These are phyloP conservation scores for Prunus kanzakura DNA, from an alignment of 306 rosid species.

Conservation along the genomic window DNA sequence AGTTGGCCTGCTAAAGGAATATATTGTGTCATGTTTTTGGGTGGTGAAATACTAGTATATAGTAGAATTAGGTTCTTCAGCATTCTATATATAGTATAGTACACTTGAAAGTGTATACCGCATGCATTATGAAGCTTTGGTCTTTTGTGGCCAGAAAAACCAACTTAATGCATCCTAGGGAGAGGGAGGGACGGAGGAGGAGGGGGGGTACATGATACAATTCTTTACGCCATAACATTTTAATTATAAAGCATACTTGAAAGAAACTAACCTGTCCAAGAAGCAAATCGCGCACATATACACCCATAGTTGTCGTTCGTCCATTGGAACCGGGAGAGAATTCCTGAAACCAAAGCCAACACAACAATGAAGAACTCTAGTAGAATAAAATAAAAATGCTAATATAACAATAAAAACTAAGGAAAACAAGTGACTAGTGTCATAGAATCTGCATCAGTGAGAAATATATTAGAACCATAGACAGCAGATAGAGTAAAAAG, in stretches of 20 bases:
- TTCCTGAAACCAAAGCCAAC: slow-evolving; percentile 52
- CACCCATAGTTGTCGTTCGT: slow-evolving; percentile 93
- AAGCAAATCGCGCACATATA: slow-evolving; percentile 87
- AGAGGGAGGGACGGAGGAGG: background rate
- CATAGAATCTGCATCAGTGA: background rate
- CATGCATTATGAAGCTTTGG: background rate
- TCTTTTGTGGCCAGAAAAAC: background rate
- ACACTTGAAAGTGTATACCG: background rate
- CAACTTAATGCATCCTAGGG: background rate
- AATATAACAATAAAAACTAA: slow-evolving; percentile 10
- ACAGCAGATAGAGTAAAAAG: background rate
- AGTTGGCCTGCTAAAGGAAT: background rate
- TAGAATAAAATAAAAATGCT: background rate
- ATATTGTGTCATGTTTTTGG: background rate
- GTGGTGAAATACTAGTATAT: background rate
- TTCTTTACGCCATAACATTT: background rate
- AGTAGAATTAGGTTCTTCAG: background rate
- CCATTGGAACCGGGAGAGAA: slow-evolving; percentile 98
- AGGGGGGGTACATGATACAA: background rate
- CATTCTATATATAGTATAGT: background rate
- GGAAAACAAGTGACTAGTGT: background rate
- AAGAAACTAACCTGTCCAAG: slow-evolving; percentile 86
- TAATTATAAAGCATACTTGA: background rate
- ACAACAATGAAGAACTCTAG: background rate
- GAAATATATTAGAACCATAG: background rate